phyloP scores from a whole-genome alignment of 148 eudicot genomes.

The Persicaria maculosa region DNA sequence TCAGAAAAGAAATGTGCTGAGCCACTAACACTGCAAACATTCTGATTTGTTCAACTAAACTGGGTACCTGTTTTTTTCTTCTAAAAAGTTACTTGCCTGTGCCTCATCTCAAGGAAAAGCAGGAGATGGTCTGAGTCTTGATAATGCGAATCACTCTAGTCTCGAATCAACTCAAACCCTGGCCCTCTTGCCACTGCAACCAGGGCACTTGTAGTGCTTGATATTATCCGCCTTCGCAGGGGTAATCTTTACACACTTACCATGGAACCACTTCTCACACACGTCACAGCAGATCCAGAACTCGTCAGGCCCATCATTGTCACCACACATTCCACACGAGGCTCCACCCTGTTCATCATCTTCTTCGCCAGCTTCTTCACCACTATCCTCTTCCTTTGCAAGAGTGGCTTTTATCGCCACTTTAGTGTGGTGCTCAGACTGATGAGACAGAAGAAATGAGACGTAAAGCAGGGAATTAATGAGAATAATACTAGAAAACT shows the following conservation, averaged over 20 bases:
- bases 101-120: conserved; percentile 2
- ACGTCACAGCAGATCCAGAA: conserved; percentile 47
- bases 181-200: conserved; percentile 38
- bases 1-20: too few species aligned
- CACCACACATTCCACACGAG: conserved; percentile 47
- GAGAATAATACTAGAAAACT: neutral
- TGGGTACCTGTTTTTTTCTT: neutral
- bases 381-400: conserved; percentile 20
- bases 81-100: neutral
- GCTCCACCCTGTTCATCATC: conserved; percentile 32
- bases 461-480: neutral
- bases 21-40: neutral
- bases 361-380: conserved; percentile 33
- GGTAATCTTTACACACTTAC: conserved; percentile 50
- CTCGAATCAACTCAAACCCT: conserved; percentile 16
- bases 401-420: neutral
- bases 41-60: neutral
- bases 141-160: neutral
- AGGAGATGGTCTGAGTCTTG: neutral
- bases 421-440: conserved; percentile 4
- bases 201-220: conserved; percentile 46
- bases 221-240: conserved; percentile 44
- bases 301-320: conserved; percentile 24
- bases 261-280: conserved; percentile 52
- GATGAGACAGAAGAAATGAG: neutral